Base-by-base conservation (phyloP, 805 yeast species). In the Candida jianshihensis region DNA sequence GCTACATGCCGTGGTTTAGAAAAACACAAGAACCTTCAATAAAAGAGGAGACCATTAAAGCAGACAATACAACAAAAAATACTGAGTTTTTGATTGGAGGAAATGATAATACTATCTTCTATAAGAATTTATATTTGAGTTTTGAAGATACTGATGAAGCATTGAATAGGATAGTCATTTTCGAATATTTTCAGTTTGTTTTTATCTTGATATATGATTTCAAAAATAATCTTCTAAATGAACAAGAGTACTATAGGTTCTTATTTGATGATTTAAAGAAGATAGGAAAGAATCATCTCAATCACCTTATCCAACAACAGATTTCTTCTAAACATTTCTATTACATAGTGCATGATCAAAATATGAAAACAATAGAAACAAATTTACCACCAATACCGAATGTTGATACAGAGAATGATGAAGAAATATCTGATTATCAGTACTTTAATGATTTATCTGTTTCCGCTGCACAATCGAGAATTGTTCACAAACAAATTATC, bases 121-220 rank as follows among this genome's bases (percentile, higher is more conserved):
- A 40, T 37, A 52, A 50, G 32, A 46, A 49, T 9, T 38, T 50
- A 3, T 52, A 48, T 26, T 26, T 52, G 6, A 22, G 40, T 17
- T 37, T 44, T 11, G 33, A 38, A n/a, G 39, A 33, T 14, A 38
- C n/a, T 3, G 42, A 30, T 12, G 51, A 43, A 32, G 37, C 32
- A 12, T 26, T 46, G 2, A 42, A 45, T 28, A 36, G 53, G 17
- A 7, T 52, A 6, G 48, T 52, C 2, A 26, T 47, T 7, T 49
- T 39, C 36, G 40, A 40, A 33, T 33, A 39, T 21, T 28, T 30
- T 6, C 30, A 30, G 1, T 26, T 37, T 13, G 13, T 46, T 19
- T 33, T 45, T 4, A 18, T 44, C 0, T 11, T 47, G 33, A 33
- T 49, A 2, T 47, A 44, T 34, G 49, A 42, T 3, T 51, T 49